A percentile compares a stretch with the other conserved stretches of the same genome.
Evolutionary conservation across 2,329 filamentous ascomycete genomes (phyloP).

Genomic region (Lizonia empirigonia): DNA sequence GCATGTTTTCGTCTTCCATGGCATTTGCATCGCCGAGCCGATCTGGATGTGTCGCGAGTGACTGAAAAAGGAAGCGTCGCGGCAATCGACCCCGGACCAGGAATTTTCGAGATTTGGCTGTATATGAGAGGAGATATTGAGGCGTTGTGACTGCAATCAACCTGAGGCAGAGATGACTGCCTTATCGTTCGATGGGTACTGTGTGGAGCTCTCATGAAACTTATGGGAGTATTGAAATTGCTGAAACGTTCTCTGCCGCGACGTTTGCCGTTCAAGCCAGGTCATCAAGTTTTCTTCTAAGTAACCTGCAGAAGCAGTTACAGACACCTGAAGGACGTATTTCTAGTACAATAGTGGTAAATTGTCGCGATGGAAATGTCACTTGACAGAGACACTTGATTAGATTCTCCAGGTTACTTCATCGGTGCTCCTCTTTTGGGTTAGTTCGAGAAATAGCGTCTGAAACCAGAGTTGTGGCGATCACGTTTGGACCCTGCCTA

Average conservation of each 20-base stretch:
- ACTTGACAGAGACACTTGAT: not conserved
- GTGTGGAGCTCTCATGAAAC: conserved; percentile 31
- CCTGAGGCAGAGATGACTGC: conserved; percentile 10
- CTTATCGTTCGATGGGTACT: conserved; percentile 13
- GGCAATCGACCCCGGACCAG: not conserved
- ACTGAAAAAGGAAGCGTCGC: too few relatives aligned
- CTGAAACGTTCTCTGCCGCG: conserved; percentile 20
- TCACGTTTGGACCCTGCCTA: conserved; percentile 22
- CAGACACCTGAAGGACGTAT: too few relatives aligned
- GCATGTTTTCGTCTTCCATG: too few relatives aligned
- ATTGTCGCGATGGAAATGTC: not conserved
- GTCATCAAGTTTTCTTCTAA: not conserved
- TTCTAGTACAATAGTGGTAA: too few relatives aligned
- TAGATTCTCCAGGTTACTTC: conserved; percentile 7
- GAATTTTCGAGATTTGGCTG: not conserved
- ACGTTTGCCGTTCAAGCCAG: not conserved
- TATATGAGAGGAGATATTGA: not conserved
- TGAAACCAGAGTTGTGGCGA: conserved; percentile 26
- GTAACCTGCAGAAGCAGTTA: too few relatives aligned
- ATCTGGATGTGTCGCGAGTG: too few relatives aligned
- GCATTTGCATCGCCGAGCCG: too few relatives aligned
- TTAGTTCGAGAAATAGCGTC: conserved; percentile 1
- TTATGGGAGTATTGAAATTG: conserved; percentile 20
- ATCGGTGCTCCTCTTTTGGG: conserved; percentile 13
- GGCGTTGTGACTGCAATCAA: conserved; percentile 7